Conservation (phyloP, 192 early-diverging fungal species). For the Geranomyces variabilis region DNA sequence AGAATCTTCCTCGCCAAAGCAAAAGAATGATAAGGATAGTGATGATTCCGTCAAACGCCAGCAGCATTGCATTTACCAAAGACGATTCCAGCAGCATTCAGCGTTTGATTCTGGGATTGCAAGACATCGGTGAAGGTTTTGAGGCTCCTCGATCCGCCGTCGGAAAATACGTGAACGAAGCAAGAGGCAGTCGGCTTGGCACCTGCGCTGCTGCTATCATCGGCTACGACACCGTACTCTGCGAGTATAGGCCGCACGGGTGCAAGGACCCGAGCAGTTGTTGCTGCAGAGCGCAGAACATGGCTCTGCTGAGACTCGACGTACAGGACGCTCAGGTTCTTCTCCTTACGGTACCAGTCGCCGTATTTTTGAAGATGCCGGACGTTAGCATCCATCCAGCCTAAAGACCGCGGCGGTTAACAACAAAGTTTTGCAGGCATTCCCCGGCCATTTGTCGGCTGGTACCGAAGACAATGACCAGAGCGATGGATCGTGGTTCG, state of each 20-base stretch:
- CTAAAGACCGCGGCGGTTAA: neutral
- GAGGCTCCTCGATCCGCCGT: neutral
- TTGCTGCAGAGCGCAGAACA: neutral
- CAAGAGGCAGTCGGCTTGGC: neutral
- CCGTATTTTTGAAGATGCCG: neutral
- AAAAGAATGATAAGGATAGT: neutral
- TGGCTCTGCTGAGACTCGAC: neutral
- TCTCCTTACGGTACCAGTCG: neutral
- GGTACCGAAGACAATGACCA: neutral
- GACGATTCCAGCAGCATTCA: neutral
- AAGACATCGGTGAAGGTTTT: neutral
- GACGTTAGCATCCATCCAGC: conserved; percentile 1
- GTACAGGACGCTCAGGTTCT: neutral
- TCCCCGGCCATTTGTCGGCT: neutral
- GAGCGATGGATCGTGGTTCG: neutral
- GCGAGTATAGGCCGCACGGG: neutral
- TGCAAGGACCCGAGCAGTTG: neutral
- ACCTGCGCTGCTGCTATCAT: neutral
- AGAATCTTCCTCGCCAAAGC: neutral
- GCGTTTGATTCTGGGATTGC: neutral
- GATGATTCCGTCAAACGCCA: neutral
- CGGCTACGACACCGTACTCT: neutral
- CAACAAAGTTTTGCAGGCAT: neutral
- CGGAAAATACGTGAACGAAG: conserved; percentile 8
- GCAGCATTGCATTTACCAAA: neutral